phyloP scores from a whole-genome alignment of 1,284 basidiomycete genomes.

The Crepidotus sp. region DNA sequence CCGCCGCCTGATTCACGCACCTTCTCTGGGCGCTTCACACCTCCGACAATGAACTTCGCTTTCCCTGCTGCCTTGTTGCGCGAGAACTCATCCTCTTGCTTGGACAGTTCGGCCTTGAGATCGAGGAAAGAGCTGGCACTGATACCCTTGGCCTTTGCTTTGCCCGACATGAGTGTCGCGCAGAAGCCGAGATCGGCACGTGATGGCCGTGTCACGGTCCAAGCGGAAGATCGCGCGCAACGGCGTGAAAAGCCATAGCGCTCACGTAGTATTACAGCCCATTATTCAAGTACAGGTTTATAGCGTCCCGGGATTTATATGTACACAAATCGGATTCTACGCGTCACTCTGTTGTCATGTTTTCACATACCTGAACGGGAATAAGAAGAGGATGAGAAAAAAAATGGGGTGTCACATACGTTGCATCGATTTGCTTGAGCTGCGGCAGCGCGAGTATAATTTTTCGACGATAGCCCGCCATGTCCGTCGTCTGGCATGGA shows the following conservation, averaged over 20 bases:
- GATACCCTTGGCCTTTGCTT: slow-evolving; percentile 53
- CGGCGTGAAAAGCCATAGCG: background rate
- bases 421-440: slow-evolving; percentile 90
- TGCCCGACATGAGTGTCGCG: slow-evolving; percentile 6
- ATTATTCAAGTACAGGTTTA: background rate
- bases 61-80: slow-evolving; percentile 53
- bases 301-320: background rate
- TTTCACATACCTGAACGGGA: slow-evolving; percentile 12
- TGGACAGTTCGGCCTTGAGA: slow-evolving; percentile 64
- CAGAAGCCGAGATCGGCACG: background rate
- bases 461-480: slow-evolving; percentile 79
- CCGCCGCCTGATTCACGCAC: slow-evolving; percentile 28
- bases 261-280: background rate
- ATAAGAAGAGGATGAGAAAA: background rate
- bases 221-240: no score
- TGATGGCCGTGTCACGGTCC: slow-evolving; percentile 1
- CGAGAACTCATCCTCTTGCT: slow-evolving; percentile 53
- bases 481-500: slow-evolving; percentile 79
- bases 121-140: slow-evolving; percentile 68
- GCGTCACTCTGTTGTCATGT: background rate
- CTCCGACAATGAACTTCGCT: slow-evolving; percentile 41
- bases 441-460: slow-evolving; percentile 85
- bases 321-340: background rate
- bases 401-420: slow-evolving; percentile 35
- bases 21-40: slow-evolving; percentile 56